Evolutionary conservation across 2,329 filamentous ascomycete genomes (phyloP).

Genomic region (Colletotrichum sp.): DNA sequence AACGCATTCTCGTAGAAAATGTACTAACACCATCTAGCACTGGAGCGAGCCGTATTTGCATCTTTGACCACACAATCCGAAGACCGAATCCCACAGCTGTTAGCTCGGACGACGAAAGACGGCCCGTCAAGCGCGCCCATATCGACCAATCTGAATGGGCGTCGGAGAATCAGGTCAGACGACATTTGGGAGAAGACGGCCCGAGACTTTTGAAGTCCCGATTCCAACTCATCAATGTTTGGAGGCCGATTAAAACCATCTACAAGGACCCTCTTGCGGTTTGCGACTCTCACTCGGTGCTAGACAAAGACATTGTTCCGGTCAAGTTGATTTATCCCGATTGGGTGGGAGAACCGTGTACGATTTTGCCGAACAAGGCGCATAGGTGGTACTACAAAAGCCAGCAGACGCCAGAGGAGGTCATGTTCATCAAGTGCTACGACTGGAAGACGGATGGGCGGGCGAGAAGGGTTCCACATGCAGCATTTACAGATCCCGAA

Average conservation of each 20-base stretch:
- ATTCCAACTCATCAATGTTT: conserved; percentile 33
- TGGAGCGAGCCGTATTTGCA: conserved; percentile 58
- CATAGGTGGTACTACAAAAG: conserved; percentile 61
- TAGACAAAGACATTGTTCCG: conserved; percentile 41
- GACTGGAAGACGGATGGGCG: conserved; percentile 44
- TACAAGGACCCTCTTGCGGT: conserved; percentile 45
- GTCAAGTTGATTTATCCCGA: conserved; percentile 39
- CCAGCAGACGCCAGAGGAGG: conserved; percentile 56
- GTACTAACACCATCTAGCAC: conserved; percentile 44
- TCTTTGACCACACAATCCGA: conserved; percentile 67
- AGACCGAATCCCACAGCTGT: conserved; percentile 23
- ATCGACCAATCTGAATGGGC: conserved; percentile 43
- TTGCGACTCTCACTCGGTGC: conserved; percentile 38
- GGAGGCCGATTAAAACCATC: conserved; percentile 54
- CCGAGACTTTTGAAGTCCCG: not conserved
- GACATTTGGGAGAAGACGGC: conserved; percentile 9
- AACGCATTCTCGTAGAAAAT: not conserved
- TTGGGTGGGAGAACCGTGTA: conserved; percentile 39
- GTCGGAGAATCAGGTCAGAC: conserved; percentile 22
- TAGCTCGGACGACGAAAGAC: not conserved
- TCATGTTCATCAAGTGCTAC: conserved; percentile 67
- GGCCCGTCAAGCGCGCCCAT: conserved; percentile 51
- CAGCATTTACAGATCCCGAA: not conserved
- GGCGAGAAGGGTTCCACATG: not conserved
- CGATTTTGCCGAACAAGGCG: conserved; percentile 29